Evolutionary conservation across 305 asterid genomes (phyloP), one percentile per base, ranked within the genome.

Genomic region (Euphrasia arctica): DNA sequence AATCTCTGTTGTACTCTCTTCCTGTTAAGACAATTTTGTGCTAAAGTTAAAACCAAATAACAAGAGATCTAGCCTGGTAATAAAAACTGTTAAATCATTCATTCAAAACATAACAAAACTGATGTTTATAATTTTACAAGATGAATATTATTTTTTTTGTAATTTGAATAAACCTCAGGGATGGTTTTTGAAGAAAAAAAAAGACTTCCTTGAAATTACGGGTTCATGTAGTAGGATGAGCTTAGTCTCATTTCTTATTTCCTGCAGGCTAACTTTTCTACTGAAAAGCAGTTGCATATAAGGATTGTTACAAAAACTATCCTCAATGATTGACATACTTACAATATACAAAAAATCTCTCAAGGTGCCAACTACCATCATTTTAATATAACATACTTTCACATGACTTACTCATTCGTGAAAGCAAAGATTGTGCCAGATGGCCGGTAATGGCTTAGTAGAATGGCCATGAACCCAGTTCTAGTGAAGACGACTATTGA

Each of bases 341-440:
- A 51, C 9, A 51, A 15, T 4, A 10, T 4, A 14, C 27, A 48
- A 48, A 11, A 9, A 48, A 48, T 48, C 54, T 48, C 18, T 48
- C 54, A 48, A 48, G 5, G 12, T 42, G 12, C 48, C 48, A 5
- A 42, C 48, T 10, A 9, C 48, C 48, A 47, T 47, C 43, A 60
- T 28, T 60, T 60, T 45, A 50, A 62, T 42, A 69, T 61, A 65
- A 14, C 14, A 51, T 25, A 22, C 3, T 64, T 36, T 15, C 52
- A 28, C 4, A 43, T 14, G 67, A 78, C 98, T 84, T 76, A 90
- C 98, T 87, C 95, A 77, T 92, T 85, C 45, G 98, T 92, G 69
- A 92, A 92, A 77, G 98, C 98, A 79, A 81, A 92, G 65, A 92
- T 85, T 64, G 98, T 87, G 80, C 97, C 96, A 64, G 90, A 82